Conservation (phyloP, 176 grass and related monocot species). For the Musa acuminata region DNA sequence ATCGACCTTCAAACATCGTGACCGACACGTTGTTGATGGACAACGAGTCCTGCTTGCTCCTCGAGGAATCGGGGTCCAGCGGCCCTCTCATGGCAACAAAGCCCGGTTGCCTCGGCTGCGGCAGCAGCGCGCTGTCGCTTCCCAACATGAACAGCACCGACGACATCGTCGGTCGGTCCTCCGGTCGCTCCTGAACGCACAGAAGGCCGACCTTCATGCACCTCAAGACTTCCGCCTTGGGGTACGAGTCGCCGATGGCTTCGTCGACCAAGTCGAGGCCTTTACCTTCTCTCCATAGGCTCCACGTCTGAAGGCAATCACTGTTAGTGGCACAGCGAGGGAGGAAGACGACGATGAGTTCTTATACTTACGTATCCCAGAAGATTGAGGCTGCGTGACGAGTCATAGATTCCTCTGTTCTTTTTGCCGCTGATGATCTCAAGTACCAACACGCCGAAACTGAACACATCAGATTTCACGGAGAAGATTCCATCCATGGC, state of each 20-base stretch:
- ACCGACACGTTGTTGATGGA: too few relatives aligned
- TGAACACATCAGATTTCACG: slow-evolving; percentile 26
- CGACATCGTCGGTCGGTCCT: slow-evolving; percentile 49
- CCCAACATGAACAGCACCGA: slow-evolving; percentile 41
- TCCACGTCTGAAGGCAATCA: slow-evolving; percentile 26
- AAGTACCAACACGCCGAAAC: slow-evolving; percentile 50
- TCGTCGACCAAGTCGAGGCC: slow-evolving; percentile 24
- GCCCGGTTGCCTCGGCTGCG: too few relatives aligned
- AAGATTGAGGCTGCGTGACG: slow-evolving; percentile 42
- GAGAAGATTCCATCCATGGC: too few relatives aligned
- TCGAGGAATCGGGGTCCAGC: too few relatives aligned
- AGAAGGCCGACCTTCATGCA: slow-evolving; percentile 39
- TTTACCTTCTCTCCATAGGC: slow-evolving; percentile 21
- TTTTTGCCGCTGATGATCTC: slow-evolving; percentile 21
- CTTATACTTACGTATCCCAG: slow-evolving; percentile 37
- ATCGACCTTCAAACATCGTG: too few relatives aligned
- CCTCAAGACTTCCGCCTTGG: not conserved
- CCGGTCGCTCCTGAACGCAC: slow-evolving; percentile 55
- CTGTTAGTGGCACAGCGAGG: too few relatives aligned
- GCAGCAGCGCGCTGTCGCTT: slow-evolving; percentile 19
- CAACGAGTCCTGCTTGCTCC: too few relatives aligned
- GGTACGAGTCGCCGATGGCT: slow-evolving; percentile 17
- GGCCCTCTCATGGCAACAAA: too few relatives aligned
- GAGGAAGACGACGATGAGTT: too few relatives aligned
- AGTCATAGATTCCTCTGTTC: not conserved